Evolutionary conservation across 768 basidiomycete species (phyloP), one percentile per base, ranked within the genome.

Genomic region (Auriculariales sp.): DNA sequence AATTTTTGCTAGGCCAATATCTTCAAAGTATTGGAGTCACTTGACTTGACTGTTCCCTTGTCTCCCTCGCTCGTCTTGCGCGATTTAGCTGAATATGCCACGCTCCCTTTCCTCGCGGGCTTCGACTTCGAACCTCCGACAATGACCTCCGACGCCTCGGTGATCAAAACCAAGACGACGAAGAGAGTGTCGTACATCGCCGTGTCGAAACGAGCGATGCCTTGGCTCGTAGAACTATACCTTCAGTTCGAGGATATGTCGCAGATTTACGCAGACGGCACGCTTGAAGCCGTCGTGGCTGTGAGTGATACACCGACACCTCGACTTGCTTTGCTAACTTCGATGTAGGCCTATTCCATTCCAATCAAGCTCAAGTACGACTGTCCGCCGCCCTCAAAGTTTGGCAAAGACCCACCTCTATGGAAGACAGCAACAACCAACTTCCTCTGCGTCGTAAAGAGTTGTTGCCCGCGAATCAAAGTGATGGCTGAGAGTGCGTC

Each of bases 341-440:
- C 46, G 27, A 35, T 27, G 7, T 36, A 90, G 86, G 83, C 91
- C 0, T 92, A 87, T 57, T 78, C 86, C 3, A 82, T 94, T 29
- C 92, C 94, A 2, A 79, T 97, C 61, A 91, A 92, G 59, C 68
- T 98, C 54, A 93, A 93, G 64, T 94, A 97, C 55, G 90, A 94
- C 30, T 95, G 93, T 62, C 93, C 94, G 0, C 68, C 85, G 0
- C 76, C 94, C 0, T 90, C 84, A 33, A 91, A 83, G 59, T 89
- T 79, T 59, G 90, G 88, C 2, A 82, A 87, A 49, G 94, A 93
- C 58, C 66, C 64, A 19, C 91, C 93, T 0, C 66, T 99, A 2
- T 98, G 94, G 94, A 93, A 92, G 66, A 92, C 90, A 0, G 93
- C 91, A n/a, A 90, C 85, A 2, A 75, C 71, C 12, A 79, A 72